Evolutionary conservation across 345 rosid species (phyloP).

Genomic region (Lumnitzera littorea): DNA sequence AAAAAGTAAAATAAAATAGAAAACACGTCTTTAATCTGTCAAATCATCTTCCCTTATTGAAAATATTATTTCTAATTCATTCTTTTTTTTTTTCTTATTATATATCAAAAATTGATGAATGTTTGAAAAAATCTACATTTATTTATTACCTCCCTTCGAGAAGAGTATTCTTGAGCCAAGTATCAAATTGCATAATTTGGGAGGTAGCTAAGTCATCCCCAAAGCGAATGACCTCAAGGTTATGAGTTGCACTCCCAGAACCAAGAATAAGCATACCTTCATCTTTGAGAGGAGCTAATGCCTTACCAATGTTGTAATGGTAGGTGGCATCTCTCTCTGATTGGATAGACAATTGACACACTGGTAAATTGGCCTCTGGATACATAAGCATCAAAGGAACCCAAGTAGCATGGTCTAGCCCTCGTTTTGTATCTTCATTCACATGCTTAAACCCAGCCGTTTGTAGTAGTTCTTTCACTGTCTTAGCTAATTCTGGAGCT

Average conservation of each 20-base stretch:
- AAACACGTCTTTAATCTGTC: too few species aligned
- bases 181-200: conserved; percentile 71
- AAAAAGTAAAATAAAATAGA: not conserved
- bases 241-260: conserved; percentile 76
- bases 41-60: not conserved
- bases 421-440: conserved; percentile 53
- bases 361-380: conserved; percentile 75
- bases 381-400: conserved; percentile 89
- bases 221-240: conserved; percentile 38
- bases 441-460: conserved; percentile 46
- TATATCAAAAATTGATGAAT: not conserved
- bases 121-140: not conserved
- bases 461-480: conserved; percentile 60
- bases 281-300: conserved; percentile 67
- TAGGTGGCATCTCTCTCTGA: conserved; percentile 39
- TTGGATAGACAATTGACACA: conserved; percentile 86
- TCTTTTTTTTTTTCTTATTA: too few species aligned
- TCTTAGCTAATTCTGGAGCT: conserved; percentile 68
- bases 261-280: conserved; percentile 89
- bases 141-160: conserved; percentile 62
- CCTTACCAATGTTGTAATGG: conserved; percentile 87
- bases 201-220: conserved; percentile 19
- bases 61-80: not conserved
- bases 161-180: conserved; percentile 76
- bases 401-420: conserved; percentile 98